Evolutionary conservation across 2,329 filamentous ascomycete genomes (phyloP), one percentile per base, ranked within the genome.

Genomic region (Raffaelea ambrosiae): DNA sequence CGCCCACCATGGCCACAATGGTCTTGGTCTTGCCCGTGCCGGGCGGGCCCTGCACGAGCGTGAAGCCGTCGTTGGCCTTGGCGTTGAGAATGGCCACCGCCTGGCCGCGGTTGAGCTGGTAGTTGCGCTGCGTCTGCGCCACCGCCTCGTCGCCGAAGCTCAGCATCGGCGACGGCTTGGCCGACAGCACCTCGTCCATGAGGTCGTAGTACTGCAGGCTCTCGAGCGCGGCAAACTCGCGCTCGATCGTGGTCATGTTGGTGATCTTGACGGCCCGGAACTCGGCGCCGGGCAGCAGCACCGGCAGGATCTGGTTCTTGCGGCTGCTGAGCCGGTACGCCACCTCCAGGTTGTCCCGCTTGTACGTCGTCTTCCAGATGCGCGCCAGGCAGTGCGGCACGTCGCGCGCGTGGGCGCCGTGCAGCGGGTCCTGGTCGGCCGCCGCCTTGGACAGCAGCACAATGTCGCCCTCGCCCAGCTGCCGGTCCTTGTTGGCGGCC

Each of bases 21-120:
- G 93, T 98, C 64, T 98, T 98, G 0, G 93, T 98, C 69, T 98
- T 98, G 60, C 91, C 93, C 4, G 93, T 96, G 64, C 93, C 93
- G 1, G 93, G 93, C 44, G 93, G 93, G 48, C 88, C 93, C 68
- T 98, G 93, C 57, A 98, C 89, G 51, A 98, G 72, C 3, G 93
- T 97, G 61, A 98, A 98, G 0, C 88, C 94, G 65, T 97, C 93
- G 57, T 98, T 98, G 59, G 95, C 90, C 49, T 90, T 79, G 13
- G 90, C 91, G 46, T 91, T 94, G 54, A 93, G 79, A 52, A 98
- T 88, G 8, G 93, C 93, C 63, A 87, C 86, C 3, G 91, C 88
- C 62, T 98, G 93, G 5, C 89, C 93, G 39, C 74, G 73, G 61
- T 98, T 98, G 48, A 98, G 78, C 20, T 79, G 77, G 67, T 95